Evolutionary conservation across 179 eudicot species (phyloP).

Genomic region (Corrigiola litoralis): DNA sequence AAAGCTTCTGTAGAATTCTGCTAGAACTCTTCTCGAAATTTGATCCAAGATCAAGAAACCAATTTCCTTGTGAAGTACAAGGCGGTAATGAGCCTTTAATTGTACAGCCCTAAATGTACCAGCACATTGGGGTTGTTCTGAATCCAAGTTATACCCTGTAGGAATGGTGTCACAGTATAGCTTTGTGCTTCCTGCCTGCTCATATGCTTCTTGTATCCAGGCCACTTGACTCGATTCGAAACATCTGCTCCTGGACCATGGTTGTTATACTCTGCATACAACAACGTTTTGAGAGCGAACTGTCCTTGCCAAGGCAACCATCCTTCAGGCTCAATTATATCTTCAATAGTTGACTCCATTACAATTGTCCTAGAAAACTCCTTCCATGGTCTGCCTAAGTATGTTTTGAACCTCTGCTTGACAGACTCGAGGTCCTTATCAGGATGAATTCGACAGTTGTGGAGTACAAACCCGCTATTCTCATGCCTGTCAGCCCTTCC

Average conservation of each 20-base stretch:
- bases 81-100: not conserved
- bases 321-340: constrained; percentile 53
- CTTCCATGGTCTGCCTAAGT: constrained; percentile 79
- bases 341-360: constrained; percentile 54
- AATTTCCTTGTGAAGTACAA: not conserved
- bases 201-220: constrained; percentile 25
- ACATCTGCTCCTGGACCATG: constrained; percentile 42
- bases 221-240: constrained; percentile 28
- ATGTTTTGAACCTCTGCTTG: constrained; percentile 34
- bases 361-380: constrained; percentile 63
- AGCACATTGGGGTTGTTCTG: constrained; percentile 11
- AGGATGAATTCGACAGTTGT: constrained; percentile 48
- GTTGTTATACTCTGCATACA: constrained; percentile 60
- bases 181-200: constrained; percentile 22
- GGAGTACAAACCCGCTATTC: constrained; percentile 63
- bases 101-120: constrained; percentile 25
- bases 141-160: constrained; percentile 34
- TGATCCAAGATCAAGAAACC: not conserved
- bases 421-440: constrained; percentile 36
- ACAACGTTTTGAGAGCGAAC: constrained; percentile 53
- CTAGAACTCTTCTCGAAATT: not conserved
- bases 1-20: not conserved
- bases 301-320: constrained; percentile 60
- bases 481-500: constrained; percentile 52
- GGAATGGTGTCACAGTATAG: constrained; percentile 28